Base-by-base conservation (phyloP, 192 early-diverging fungal genomes). In the Coemansia sp. region DNA sequence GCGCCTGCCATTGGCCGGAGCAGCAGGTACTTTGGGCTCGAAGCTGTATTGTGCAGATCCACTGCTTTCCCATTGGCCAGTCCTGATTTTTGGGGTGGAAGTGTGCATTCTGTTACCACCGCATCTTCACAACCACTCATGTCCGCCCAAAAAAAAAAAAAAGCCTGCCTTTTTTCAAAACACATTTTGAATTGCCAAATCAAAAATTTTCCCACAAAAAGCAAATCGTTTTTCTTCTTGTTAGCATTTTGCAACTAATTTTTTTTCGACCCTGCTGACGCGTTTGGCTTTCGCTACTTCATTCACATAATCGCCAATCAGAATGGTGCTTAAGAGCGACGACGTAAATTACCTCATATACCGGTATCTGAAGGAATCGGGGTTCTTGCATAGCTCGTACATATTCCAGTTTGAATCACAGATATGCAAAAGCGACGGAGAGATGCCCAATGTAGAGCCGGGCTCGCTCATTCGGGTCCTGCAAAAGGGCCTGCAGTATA, bases 401-500 rank as follows among this genome's bases (percentile, higher is more conserved):
- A 83, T 86, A 6, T 93, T 97, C 65, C 84, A 88, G 55, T 79
- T 88, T 62, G 94, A 97, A 59, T 87, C 88, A 19, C 86, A 87
- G 61, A 80, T 94, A 59, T 77, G 84, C 68, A 83, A 80, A 40
- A 73, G 72, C 10, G 79, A 85, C 33, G 72, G 66, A 43, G 76
- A 80, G 28, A 69, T 80, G 31, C 81, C 81, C 40, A 81, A 88
- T 45, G 86, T 72, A 42, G 80, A 81, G 46, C 91, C 89, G 19
- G 95, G 95, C 11, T 81, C 85, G 3, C 81, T 98, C 31, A 87
- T 98, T 31, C 84, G 75, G 65, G 79, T 93, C 14, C 76, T 98
- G 53, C 94, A 96, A 61, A 96, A 96, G 65, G 95, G 91, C 0
- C 77, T 98, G 31, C 88, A 88, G 62, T 95, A 94, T 63, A 82